Evolutionary conservation across 2,329 filamentous ascomycete species (phyloP), one percentile per base, ranked within the genome.

Genomic region (Leptographium lundbergii): DNA sequence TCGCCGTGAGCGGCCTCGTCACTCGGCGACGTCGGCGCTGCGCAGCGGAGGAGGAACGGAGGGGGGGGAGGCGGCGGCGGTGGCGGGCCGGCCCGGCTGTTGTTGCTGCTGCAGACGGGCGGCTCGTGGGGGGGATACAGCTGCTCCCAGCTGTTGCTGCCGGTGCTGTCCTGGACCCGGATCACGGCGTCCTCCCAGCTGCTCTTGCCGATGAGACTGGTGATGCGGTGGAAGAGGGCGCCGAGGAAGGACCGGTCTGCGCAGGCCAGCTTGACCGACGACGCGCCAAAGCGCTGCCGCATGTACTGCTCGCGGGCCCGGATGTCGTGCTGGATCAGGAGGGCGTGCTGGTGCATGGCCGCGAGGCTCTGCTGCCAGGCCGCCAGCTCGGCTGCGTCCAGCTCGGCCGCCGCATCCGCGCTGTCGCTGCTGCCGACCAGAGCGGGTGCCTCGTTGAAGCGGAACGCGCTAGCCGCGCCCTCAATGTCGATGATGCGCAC

Each of bases 401-500:
- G 6, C 4, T 27, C 42, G 48, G 48, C 24, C 19, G 25, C 36
- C 6, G 56, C 53, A 27, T 48, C 29, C 36, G 10, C 3, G 39
- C 17, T 45, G 36, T 2, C 22, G 47, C n/a, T 22, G 45, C 17
- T 47, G 51, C 6, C 34, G n/a, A 32, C 7, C 22, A 27, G 24
- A n/a, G 36, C 52, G 4, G 53, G 32, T 24, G 17, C 56, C 13
- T 55, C 57, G 57, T 61, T 34, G 39, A 63, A 59, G 61, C 61
- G 58, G 61, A 65, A 61, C 58, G 72, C 65, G n/a, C 69, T 69
- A 24, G 69, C 70, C 24, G 72, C 70, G 5, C 72, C 73, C 53
- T 75, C 71, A 58, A 79, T 68, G 10, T 73, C 70, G 39, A 74
- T 67, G 34, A 81, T 71, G 53, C 71, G 68, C 24, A 72, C 69